phyloP scores from a whole-genome alignment of 2,329 filamentous ascomycete genomes.

The Raffaelea ambrosiae region DNA sequence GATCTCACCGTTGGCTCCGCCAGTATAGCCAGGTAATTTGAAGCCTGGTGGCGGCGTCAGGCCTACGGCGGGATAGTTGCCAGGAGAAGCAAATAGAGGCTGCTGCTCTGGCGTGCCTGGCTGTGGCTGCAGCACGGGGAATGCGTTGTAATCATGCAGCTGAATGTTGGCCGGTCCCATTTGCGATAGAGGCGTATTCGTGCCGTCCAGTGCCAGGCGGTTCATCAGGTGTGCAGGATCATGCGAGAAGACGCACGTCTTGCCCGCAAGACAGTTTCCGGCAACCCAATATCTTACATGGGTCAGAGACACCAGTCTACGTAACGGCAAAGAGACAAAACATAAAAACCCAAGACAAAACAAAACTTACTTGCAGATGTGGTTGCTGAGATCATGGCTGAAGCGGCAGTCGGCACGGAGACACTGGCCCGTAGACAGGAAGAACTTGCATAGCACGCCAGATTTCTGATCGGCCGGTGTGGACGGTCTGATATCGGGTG shows the following conservation, averaged over 20 bases:
- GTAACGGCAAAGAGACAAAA: conserved; percentile 16
- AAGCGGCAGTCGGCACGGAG: conserved; percentile 93
- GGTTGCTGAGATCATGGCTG: conserved; percentile 90
- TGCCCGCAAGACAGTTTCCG: conserved; percentile 88
- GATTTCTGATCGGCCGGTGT: conserved; percentile 75
- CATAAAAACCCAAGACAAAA: conserved; percentile 2
- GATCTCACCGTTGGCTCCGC: conserved; percentile 37
- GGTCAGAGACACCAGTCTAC: not conserved
- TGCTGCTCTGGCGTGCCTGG: conserved; percentile 51
- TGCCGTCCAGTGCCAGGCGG: conserved; percentile 66
- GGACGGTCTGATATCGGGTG: conserved; percentile 61
- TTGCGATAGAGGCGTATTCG: conserved; percentile 54
- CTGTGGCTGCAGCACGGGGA: conserved; percentile 68
- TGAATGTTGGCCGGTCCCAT: conserved; percentile 56
- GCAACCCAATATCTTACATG: conserved; percentile 80
- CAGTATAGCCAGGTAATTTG: conserved; percentile 44
- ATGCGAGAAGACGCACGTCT: conserved; percentile 94
- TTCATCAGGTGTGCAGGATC: conserved; percentile 83
- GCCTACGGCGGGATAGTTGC: conserved; percentile 43
- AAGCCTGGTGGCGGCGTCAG: conserved; percentile 63
- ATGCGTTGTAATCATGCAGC: conserved; percentile 75
- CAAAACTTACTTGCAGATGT: conserved; percentile 86
- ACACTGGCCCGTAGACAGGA: conserved; percentile 90
- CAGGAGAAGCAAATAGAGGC: conserved; percentile 40
- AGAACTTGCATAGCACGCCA: conserved; percentile 94